Base-by-base conservation (phyloP, 768 basidiomycete species). In the Trichaptum fuscoviolaceum region DNA sequence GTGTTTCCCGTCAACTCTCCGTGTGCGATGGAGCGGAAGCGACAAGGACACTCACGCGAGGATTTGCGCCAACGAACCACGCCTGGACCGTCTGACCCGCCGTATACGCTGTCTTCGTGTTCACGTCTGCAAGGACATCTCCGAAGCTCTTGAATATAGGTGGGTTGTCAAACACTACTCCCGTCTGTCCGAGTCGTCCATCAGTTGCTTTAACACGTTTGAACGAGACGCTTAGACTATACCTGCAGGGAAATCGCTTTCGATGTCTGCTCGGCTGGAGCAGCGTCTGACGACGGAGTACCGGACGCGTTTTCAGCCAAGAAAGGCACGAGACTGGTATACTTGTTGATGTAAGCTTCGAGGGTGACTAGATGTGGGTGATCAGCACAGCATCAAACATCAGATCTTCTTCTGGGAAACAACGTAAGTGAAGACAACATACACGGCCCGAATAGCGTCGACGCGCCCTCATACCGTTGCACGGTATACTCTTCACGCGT, bases 401-500 rank as follows among this genome's bases (percentile, higher is more conserved):
- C 69, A 62, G 65, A 60, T 58, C 27, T 9, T n/a, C 58, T 25
- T 27, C 65, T 20, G 36, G 57, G n/a, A n/a, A n/a, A n/a, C n/a
- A 57, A 59, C 23, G 57, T 67, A 73, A 62, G 24, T 34, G 64
- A 58, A 25, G 60, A 23, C n/a, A 4, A 80, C 87, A 74, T 69
- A 92, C 92, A 84, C 66, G 82, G 85, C 52, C 92, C 91, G 75
- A 86, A 92, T 59, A 92, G 80, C 9, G 89, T 92, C 58, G 91
- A 92, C 0, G 89, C 91, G 63, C 91, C 92, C 76, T 93, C 92
- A 70, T 92, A 92, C 63, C 92, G 82, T 75, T 93, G 92, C 17
- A 90, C 76, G 25, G 81, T 76, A 73, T 91, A 92, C 74, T 91
- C 90, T 74, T 93, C 90, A 10, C 77, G 81, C 30, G 90, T 92